Evolutionary conservation across 179 eudicot genomes (phyloP).

Genomic region (Drosera spatulata): DNA sequence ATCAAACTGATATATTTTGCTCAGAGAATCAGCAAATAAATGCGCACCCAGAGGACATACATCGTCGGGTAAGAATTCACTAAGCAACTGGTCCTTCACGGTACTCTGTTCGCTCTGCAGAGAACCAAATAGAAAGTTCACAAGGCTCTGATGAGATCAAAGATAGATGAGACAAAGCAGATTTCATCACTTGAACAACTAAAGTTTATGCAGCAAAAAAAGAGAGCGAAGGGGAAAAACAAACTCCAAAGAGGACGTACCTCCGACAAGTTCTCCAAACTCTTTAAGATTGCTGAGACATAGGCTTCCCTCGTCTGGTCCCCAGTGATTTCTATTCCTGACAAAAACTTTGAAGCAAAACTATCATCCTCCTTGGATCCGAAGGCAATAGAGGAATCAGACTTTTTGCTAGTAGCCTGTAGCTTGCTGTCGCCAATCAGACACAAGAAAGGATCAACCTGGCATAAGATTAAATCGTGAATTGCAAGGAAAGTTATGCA

Average conservation of each 20-base stretch:
- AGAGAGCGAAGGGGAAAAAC: neutral
- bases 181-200: no score
- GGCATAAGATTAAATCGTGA: conserved; percentile 5
- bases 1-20: conserved; percentile 20
- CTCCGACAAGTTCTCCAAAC: conserved; percentile 33
- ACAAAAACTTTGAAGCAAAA: conserved; percentile 42
- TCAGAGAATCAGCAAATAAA: conserved; percentile 26
- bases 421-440: conserved; percentile 67
- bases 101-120: conserved; percentile 47
- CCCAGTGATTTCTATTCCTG: conserved; percentile 32
- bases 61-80: conserved; percentile 76
- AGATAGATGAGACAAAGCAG: neutral
- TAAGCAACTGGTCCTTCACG: conserved; percentile 60
- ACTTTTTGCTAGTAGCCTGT: conserved; percentile 32
- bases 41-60: conserved; percentile 68
- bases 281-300: conserved; percentile 40
- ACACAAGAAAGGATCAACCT: conserved; percentile 65
- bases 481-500: neutral
- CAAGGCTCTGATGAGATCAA: conserved; percentile 4
- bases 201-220: neutral
- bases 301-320: conserved; percentile 48
- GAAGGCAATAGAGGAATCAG: conserved; percentile 22
- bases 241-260: conserved; percentile 21
- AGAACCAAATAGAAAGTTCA: conserved; percentile 3
- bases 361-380: conserved; percentile 61